A percentile compares a stretch with the other conserved stretches of the same genome.
These are phyloP conservation scores for Juncus inflexus DNA, from an alignment of 176 grass and related monocot species.

Conservation along the genomic window DNA sequence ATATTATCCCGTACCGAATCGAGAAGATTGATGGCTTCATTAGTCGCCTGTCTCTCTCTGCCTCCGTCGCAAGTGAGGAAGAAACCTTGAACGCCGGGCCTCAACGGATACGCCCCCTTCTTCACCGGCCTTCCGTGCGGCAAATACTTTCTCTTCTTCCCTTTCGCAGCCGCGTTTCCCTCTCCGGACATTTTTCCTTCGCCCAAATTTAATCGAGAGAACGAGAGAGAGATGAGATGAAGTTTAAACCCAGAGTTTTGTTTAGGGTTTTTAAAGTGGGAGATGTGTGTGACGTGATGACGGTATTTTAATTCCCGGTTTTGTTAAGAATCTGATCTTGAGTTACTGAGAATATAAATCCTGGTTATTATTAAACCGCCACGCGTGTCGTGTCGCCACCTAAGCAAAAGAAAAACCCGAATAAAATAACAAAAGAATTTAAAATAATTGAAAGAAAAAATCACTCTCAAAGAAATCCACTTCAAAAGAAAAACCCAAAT, in stretches of 20 bases:
- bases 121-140: conserved; percentile 68
- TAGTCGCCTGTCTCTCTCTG: conserved; percentile 78
- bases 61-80: conserved; percentile 96
- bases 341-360: no score
- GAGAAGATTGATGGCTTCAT: conserved; percentile 79
- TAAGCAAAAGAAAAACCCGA: no score
- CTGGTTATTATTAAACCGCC: no score
- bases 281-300: no score
- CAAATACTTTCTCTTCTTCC: conserved; percentile 75
- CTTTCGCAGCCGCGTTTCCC: conserved; percentile 33
- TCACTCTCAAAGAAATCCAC: no score
- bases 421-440: no score
- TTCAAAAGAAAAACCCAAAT: neutral
- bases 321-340: no score
- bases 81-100: conserved; percentile 84
- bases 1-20: conserved; percentile 39
- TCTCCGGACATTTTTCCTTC: conserved; percentile 32
- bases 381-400: no score
- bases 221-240: neutral
- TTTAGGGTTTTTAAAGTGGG: no score
- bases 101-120: conserved; percentile 75
- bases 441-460: no score
- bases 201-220: neutral
- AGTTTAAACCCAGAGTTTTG: neutral
- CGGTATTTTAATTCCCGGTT: no score